phyloP scores from a whole-genome alignment of 2,329 filamentous ascomycete genomes.

The Ophiostoma pallidulum region DNA sequence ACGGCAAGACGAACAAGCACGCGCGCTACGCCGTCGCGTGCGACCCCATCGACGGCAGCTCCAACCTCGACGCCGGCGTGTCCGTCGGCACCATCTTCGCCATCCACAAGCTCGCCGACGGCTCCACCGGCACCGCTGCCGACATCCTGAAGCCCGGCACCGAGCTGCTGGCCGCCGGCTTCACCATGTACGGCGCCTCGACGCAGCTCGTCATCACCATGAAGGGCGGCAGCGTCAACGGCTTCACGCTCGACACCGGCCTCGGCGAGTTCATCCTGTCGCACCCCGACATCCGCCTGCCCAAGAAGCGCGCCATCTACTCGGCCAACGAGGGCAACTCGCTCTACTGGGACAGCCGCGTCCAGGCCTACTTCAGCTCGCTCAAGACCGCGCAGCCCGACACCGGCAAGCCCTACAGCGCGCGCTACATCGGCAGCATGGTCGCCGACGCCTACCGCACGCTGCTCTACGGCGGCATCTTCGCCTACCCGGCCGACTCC shows the following conservation, averaged over 20 bases:
- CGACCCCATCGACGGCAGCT: conserved; percentile 95
- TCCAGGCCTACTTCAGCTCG: conserved; percentile 79
- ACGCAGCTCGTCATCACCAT: conserved; percentile 96
- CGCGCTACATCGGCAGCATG: conserved; percentile 96
- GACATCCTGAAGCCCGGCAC: conserved; percentile 85
- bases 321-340: conserved; percentile 98
- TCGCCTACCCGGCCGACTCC: conserved; percentile 94
- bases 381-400: conserved; percentile 66
- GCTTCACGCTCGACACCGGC: conserved; percentile 94
- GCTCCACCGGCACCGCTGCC: conserved; percentile 63
- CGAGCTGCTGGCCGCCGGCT: conserved; percentile 88
- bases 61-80: conserved; percentile 94
- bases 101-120: conserved; percentile 80
- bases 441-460: conserved; percentile 97
- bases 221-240: conserved; percentile 85
- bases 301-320: conserved; percentile 76
- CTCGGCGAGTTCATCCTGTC: conserved; percentile 98
- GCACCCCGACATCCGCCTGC: conserved; percentile 88
- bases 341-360: conserved; percentile 85
- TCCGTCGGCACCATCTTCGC: conserved; percentile 97
- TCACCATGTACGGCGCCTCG: conserved; percentile 99
- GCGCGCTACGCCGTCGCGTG: conserved; percentile 92
- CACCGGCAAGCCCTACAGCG: conserved; percentile 80
- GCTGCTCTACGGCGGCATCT: conserved; percentile 88
- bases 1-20: conserved; percentile 44